phyloP scores from a whole-genome alignment of 2,329 filamentous ascomycete genomes.

The Huntiella savannae region DNA sequence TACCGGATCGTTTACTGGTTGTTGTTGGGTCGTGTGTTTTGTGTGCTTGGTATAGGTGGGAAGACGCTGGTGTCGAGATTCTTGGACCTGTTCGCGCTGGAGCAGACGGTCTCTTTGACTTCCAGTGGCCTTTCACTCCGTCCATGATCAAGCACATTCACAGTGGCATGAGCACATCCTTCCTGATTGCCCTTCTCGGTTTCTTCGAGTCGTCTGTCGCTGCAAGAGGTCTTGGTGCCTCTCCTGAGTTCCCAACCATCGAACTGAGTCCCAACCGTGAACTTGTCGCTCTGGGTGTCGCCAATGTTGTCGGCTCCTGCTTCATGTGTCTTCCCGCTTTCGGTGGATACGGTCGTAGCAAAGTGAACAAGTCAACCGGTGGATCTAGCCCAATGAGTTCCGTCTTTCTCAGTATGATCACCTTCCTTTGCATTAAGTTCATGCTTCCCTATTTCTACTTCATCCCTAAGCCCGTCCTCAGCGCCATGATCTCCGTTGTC shows the following conservation, averaged over 20 bases:
- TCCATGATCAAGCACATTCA: slow-evolving; percentile 65
- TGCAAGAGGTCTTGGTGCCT: slow-evolving; percentile 66
- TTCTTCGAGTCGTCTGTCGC: slow-evolving; percentile 97
- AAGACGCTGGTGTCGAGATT: slow-evolving; percentile 60
- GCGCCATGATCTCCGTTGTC: slow-evolving; percentile 85
- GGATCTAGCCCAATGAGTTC: slow-evolving; percentile 88
- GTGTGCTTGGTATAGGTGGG: slow-evolving; percentile 60
- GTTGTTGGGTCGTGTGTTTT: slow-evolving; percentile 71
- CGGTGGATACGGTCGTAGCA: slow-evolving; percentile 88
- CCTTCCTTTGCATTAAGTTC: slow-evolving; percentile 61
- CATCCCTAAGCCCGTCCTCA: slow-evolving; percentile 89
- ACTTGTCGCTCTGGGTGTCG: slow-evolving; percentile 73
- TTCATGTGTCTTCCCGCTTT: slow-evolving; percentile 90
- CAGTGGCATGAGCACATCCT: slow-evolving; percentile 74
- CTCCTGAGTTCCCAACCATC: slow-evolving; percentile 56
- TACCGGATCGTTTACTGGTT: slow-evolving; percentile 80
- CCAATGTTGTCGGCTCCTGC: slow-evolving; percentile 77
- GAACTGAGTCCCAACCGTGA: slow-evolving; percentile 80
- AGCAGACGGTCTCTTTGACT: slow-evolving; percentile 53
- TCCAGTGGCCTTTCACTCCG: slow-evolving; percentile 68
- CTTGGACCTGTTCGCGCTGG: slow-evolving; percentile 63
- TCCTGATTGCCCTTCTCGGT: slow-evolving; percentile 84
- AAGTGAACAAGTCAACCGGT: slow-evolving; percentile 83
- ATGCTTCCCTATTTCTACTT: slow-evolving; percentile 87
- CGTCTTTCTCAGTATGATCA: slow-evolving; percentile 66